Evolutionary conservation across 495 filamentous ascomycete species (phyloP).

Genomic region (Niebla homalea): DNA sequence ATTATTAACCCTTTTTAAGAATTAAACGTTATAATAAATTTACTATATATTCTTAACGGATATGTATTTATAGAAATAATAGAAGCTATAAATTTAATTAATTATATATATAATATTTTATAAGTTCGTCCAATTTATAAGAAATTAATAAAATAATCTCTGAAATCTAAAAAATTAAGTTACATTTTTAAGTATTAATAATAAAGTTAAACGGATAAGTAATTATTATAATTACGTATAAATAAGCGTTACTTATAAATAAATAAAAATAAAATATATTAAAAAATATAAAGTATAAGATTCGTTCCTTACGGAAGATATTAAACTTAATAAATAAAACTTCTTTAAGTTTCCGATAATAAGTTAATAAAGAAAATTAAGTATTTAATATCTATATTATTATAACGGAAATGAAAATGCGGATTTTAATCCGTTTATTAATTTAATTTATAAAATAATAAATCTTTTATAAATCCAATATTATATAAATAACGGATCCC

Average conservation of each 20-base stretch:
- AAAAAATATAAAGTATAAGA: not conserved
- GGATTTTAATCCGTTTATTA: not conserved
- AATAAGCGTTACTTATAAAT: not conserved
- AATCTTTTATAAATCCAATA: no score
- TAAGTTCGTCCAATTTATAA: not conserved
- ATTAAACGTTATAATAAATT: not conserved
- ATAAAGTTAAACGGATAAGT: not conserved
- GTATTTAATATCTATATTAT: not conserved
- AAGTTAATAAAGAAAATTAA: not conserved
- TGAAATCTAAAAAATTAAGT: not conserved
- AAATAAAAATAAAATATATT: not conserved
- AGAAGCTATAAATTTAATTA: not conserved
- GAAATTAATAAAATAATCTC: not conserved
- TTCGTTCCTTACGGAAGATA: not conserved
- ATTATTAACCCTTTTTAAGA: no score
- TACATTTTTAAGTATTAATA: not conserved
- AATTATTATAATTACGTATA: not conserved
- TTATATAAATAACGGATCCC: no score
- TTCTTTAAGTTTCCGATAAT: not conserved
- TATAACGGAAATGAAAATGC: not conserved
- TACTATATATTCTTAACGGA: not conserved
- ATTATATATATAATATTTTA: not conserved
- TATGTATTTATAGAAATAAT: not conserved
- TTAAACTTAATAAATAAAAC: not conserved
- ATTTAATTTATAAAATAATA: not conserved